Base-by-base conservation (phyloP, 2,329 filamentous ascomycete genomes). In the Fusarium sacchari region DNA sequence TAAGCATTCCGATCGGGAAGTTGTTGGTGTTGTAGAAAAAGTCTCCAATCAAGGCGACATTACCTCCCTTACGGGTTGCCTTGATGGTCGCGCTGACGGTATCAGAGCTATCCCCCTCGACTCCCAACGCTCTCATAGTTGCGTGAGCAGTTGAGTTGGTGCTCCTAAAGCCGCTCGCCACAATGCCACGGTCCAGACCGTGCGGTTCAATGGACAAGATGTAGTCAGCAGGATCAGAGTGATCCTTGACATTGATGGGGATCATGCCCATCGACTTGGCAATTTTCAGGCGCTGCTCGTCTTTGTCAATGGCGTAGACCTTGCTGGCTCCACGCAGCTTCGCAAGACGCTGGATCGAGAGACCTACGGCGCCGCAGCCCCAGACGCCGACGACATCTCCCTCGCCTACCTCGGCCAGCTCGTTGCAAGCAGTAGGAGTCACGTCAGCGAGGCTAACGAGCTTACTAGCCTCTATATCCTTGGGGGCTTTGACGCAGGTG, bases 1-100 rank as follows among this genome's bases (percentile, higher is more conserved):
- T 64, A 7, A 64, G 3, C 61, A 64, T 64, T 49, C 61, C 61
- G 18, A 64, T 61, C 4, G 60, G 61, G 7, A 64, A 64, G 36
- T 61, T 64, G 6, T 64, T 64, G 1, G 61, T 64, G 2, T 20
- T 20, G 12, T 49, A 64, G 36, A 63, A 63, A 6, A 63, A 60
- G 15, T 60, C 60, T 1, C 60, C 60, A 7, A 64, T 64, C 9
- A 64, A 7, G 4, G 60, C 60, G 13, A 64, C 28, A 49, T 60
- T 64, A 0, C 60, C 60, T 28, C 60, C 60, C 42, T 60, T 64
- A 0, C 55, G 60, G 8, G 55, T 64, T 2, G 60, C 60, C 18
- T 64, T 64, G 43, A 64, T 64, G 2, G 28, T 36, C 0, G 55
- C 60, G 1, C 55, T 49, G 20, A 64, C 60, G 7, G 60, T 64